These are phyloP conservation scores for Ascomycota sp. DNA, from an alignment of 2,329 filamentous ascomycete genomes.

Conservation along the genomic window DNA sequence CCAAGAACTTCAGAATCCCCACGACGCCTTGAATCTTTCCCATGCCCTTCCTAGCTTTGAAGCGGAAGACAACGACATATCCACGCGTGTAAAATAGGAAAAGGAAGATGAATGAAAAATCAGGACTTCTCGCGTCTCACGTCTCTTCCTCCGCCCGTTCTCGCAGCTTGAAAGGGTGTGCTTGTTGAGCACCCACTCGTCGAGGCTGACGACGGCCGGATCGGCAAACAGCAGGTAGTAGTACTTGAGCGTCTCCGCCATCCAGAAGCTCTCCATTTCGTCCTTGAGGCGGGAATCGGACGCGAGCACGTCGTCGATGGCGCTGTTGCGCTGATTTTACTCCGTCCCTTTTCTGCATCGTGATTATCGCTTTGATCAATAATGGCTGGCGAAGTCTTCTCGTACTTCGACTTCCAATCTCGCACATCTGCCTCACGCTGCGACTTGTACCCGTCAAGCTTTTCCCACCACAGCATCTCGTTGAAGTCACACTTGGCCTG, in stretches of 20 bases:
- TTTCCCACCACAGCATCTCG: constrained; percentile 25
- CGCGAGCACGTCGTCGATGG: constrained; percentile 41
- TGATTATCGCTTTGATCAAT: too few relatives aligned
- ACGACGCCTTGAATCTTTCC: too few relatives aligned
- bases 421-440: constrained; percentile 22
- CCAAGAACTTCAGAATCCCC: too few relatives aligned
- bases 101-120: too few relatives aligned
- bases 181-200: constrained; percentile 48
- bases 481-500: constrained; percentile 29
- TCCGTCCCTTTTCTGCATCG: not conserved
- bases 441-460: constrained; percentile 23
- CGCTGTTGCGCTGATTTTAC: constrained; percentile 29
- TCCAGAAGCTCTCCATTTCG: constrained; percentile 77
- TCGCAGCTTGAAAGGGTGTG: constrained; percentile 29
- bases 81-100: too few relatives aligned
- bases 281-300: constrained; percentile 25
- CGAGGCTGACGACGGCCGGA: constrained; percentile 43
- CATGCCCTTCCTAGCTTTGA: too few relatives aligned
- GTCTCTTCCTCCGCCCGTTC: too few relatives aligned
- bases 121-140: too few relatives aligned
- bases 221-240: constrained; percentile 66
- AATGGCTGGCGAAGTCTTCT: too few relatives aligned
- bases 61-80: too few relatives aligned
- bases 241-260: constrained; percentile 81
- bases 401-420: constrained; percentile 23